These are phyloP conservation scores for Colletotrichum eremochloae DNA, from an alignment of 2,329 filamentous ascomycete species.

Conservation along the genomic window DNA sequence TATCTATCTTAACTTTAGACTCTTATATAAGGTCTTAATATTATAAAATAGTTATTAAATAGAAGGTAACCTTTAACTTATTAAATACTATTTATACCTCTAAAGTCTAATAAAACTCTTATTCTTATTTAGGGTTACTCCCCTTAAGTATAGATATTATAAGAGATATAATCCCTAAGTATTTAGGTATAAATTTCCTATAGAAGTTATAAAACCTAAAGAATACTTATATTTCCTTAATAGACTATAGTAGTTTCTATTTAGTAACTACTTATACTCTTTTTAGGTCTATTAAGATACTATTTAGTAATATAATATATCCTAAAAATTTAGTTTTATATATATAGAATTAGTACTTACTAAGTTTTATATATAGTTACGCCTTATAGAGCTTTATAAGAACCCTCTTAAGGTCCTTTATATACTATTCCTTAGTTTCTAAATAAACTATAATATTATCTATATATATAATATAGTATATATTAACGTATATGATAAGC, in stretches of 20 bases:
- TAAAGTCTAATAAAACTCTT: background rate
- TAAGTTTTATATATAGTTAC: background rate
- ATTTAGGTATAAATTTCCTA: background rate
- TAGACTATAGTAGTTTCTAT: fast-evolving
- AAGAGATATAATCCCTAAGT: background rate
- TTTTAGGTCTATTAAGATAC: background rate
- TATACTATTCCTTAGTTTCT: background rate
- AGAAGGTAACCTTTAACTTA: no score
- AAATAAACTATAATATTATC: conserved; percentile 11
- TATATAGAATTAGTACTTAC: background rate
- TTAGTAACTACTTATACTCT: background rate
- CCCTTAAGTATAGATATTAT: background rate
- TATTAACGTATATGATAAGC: no score
- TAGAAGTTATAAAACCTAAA: background rate
- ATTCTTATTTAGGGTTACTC: background rate
- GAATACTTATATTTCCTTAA: background rate
- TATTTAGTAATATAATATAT: background rate
- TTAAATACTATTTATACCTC: background rate
- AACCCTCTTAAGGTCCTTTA: background rate
- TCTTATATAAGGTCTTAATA: no score
- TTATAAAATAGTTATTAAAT: no score
- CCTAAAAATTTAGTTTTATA: no score
- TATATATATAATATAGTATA: no score
- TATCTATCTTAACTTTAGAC: background rate
- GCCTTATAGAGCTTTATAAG: background rate